phyloP scores from a whole-genome alignment of 495 filamentous ascomycete species.

The Penicillium verhagenii region DNA sequence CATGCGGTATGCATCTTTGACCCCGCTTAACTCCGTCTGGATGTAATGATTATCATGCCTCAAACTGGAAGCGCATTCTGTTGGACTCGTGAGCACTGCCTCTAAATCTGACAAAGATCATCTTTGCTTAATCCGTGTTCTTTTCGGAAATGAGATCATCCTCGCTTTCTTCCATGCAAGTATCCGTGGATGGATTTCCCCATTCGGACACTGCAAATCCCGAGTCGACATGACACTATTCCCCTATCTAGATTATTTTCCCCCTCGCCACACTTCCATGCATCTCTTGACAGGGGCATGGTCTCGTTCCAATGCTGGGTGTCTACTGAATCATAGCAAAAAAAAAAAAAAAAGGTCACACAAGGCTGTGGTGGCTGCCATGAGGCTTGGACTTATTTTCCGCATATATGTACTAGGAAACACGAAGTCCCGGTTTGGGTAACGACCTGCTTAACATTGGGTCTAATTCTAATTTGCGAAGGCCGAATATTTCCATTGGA shows the following conservation, averaged over 20 bases:
- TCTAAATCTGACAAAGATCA: constrained; percentile 10
- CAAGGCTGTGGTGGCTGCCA: constrained; percentile 26
- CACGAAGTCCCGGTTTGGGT: constrained; percentile 10
- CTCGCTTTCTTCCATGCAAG: constrained; percentile 22
- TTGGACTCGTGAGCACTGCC: constrained; percentile 3
- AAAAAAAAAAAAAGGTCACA: constrained; percentile 12
- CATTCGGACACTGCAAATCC: constrained; percentile 1
- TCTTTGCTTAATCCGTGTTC: not conserved
- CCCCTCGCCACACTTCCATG: not conserved
- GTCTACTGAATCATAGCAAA: not conserved
- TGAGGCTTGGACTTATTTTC: constrained; percentile 24
- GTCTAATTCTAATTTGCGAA: constrained; percentile 14
- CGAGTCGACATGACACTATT: not conserved
- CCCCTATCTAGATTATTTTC: not conserved
- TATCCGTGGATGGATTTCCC: constrained; percentile 26
- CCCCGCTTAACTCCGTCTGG: constrained; percentile 5
- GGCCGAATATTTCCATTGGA: constrained; percentile 2
- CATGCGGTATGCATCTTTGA: not conserved
- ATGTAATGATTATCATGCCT: constrained; percentile 13
- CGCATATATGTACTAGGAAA: constrained; percentile 10
- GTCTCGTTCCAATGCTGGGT: not conserved
- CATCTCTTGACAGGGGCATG: not conserved
- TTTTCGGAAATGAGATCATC: constrained; percentile 20
- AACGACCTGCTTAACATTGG: constrained; percentile 9
- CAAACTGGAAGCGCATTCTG: constrained; percentile 1